A percentile compares a stretch with the other conserved stretches of the same genome.
These are phyloP conservation scores for Plasmopara halstedii DNA, from an alignment of 352 stramenopile genomes.

Conservation along the genomic window DNA sequence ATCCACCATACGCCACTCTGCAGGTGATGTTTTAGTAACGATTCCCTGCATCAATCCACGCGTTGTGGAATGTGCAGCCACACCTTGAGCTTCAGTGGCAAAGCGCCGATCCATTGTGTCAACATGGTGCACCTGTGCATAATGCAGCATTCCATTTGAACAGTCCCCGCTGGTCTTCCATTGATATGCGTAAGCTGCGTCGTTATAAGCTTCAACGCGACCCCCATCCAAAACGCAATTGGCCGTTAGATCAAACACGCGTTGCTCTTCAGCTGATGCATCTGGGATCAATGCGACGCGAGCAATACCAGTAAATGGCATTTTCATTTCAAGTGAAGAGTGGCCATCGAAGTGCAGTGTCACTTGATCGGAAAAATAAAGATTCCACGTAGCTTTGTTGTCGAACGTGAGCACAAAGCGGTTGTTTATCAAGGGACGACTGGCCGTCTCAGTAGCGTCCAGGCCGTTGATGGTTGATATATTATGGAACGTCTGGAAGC, in stretches of 20 bases:
- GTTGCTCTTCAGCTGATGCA: slow-evolving; percentile 24
- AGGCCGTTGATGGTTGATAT: slow-evolving; percentile 49
- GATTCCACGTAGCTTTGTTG: slow-evolving; percentile 44
- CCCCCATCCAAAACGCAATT: slow-evolving; percentile 40
- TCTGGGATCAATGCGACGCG: slow-evolving; percentile 33
- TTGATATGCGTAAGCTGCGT: slow-evolving; percentile 42
- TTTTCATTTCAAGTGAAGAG: slow-evolving; percentile 25
- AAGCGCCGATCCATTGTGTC: slow-evolving; percentile 45
- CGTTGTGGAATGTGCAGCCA: slow-evolving; percentile 40
- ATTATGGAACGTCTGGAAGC: slow-evolving; percentile 30
- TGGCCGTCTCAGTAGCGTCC: slow-evolving; percentile 16
- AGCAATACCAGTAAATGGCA: slow-evolving; percentile 24
- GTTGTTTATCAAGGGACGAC: slow-evolving; percentile 24
- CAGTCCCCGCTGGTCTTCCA: slow-evolving; percentile 55
- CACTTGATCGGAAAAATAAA: slow-evolving; percentile 40
- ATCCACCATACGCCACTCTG: slow-evolving; percentile 45
- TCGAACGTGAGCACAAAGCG: slow-evolving; percentile 45
- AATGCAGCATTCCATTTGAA: slow-evolving; percentile 50
- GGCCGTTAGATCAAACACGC: slow-evolving; percentile 28
- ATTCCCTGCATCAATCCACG: slow-evolving; percentile 48
- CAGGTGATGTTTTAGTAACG: slow-evolving; percentile 34
- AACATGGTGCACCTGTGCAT: slow-evolving; percentile 47
- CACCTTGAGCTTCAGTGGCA: slow-evolving; percentile 21
- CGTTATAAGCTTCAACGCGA: slow-evolving; percentile 34
- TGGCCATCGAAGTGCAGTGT: slow-evolving; percentile 29